These are phyloP conservation scores for Sicyos baderoa DNA, from an alignment of 306 rosid genomes.

Conservation along the genomic window DNA sequence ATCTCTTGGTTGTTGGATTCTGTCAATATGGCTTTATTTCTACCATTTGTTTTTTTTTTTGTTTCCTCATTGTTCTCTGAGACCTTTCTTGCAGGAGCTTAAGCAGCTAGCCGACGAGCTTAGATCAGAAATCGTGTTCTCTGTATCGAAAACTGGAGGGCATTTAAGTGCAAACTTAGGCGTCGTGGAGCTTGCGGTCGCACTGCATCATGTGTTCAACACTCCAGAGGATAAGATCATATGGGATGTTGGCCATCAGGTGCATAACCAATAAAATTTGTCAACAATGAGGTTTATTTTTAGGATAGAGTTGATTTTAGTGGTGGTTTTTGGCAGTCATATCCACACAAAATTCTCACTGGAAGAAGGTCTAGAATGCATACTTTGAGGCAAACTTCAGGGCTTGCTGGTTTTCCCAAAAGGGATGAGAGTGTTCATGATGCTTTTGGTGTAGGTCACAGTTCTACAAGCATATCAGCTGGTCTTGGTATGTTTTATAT, in stretches of 20 bases:
- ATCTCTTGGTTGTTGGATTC: neutral
- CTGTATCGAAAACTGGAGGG: conserved; percentile 68
- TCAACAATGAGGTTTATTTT: neutral
- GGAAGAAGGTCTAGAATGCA: conserved; percentile 87
- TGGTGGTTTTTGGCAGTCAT: conserved; percentile 34
- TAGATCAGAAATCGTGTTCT: conserved; percentile 64
- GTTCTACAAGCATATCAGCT: conserved; percentile 95
- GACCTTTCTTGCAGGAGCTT: conserved; percentile 43
- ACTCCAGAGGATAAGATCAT: conserved; percentile 78
- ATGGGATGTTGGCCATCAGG: conserved; percentile 99
- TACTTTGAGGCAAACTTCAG: conserved; percentile 80
- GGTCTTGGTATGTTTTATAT: conserved; percentile 55
- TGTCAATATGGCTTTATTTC: neutral
- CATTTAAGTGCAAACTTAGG: conserved; percentile 96
- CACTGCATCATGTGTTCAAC: conserved; percentile 77
- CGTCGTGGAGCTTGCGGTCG: conserved; percentile 76
- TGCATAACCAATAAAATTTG: conserved; percentile 11
- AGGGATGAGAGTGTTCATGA: conserved; percentile 84
- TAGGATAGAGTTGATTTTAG: neutral
- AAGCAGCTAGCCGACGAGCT: conserved; percentile 75
- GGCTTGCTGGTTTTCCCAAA: conserved; percentile 87
- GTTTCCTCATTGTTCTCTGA: neutral
- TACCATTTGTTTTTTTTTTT: neutral
- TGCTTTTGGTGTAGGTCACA: conserved; percentile 88
- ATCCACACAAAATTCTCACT: conserved; percentile 89